Percentiles rank a stretch among this genome's conserved stretches.
phyloP scores from a whole-genome alignment of 2,329 filamentous ascomycete species.

The Neonectria magnoliae region DNA sequence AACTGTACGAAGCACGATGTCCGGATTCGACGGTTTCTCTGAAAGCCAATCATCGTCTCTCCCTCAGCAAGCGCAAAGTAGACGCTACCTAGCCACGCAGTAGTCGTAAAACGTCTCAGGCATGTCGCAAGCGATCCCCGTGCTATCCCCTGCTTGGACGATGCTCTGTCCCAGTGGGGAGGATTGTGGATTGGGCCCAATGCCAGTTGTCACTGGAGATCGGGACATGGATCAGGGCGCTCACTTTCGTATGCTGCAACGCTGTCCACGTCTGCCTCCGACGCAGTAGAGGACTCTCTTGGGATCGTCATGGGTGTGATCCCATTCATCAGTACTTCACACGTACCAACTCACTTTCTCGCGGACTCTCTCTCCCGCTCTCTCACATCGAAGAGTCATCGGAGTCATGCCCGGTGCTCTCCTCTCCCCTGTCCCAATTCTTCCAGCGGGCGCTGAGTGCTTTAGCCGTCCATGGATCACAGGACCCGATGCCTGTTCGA shows the following conservation, averaged over 20 bases:
- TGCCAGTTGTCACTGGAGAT: slow-evolving; percentile 26
- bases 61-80: slow-evolving; percentile 17
- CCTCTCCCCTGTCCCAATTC: slow-evolving; percentile 31
- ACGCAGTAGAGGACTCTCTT: neutral
- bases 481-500: slow-evolving; percentile 19
- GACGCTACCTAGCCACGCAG: slow-evolving; percentile 37
- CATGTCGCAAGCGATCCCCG: slow-evolving; percentile 31
- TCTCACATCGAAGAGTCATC: slow-evolving; percentile 8
- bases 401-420: slow-evolving; percentile 9
- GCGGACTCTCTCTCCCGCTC: slow-evolving; percentile 14
- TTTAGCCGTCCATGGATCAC: slow-evolving; percentile 14
- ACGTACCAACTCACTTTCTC: slow-evolving; percentile 6
- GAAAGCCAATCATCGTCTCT: slow-evolving; percentile 30
- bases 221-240: slow-evolving; percentile 15
- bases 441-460: slow-evolving; percentile 40
- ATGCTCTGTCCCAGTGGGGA: slow-evolving; percentile 16
- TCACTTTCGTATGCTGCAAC: slow-evolving; percentile 8
- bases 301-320: neutral
- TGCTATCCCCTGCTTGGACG: slow-evolving; percentile 11
- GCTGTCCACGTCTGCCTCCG: slow-evolving; percentile 6
- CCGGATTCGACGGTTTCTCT: slow-evolving; percentile 15
- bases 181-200: slow-evolving; percentile 16
- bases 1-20: slow-evolving; percentile 4
- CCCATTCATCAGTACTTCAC: neutral
- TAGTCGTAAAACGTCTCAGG: slow-evolving; percentile 37